Percentiles rank a stretch among this genome's conserved stretches.
Conservation (phyloP, 163 green algal species). For the Chlorella variabilis region DNA sequence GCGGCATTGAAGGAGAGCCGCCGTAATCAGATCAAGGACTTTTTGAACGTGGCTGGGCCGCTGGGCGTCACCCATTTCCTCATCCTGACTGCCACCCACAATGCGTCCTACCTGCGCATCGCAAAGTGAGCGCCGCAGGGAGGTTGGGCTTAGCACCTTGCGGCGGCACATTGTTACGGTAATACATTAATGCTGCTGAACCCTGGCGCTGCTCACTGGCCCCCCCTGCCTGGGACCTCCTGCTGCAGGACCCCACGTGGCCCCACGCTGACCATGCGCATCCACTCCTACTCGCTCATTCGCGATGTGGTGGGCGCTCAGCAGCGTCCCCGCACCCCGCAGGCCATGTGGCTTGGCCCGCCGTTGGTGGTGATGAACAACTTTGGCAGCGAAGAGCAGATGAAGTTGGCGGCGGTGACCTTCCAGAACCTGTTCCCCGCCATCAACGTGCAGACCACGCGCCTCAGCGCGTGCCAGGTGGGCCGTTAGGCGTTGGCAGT, state of each 20-base stretch:
- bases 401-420: slow-evolving; percentile 80
- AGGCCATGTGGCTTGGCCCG: slow-evolving; percentile 55
- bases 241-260: slow-evolving; percentile 66
- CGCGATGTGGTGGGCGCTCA: slow-evolving; percentile 81
- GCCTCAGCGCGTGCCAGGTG: slow-evolving; percentile 78
- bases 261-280: slow-evolving; percentile 91
- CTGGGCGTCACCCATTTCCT: slow-evolving; percentile 97
- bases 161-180: background rate
- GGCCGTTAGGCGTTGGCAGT: too few species aligned
- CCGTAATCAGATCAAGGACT: slow-evolving; percentile 92
- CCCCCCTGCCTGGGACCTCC: background rate
- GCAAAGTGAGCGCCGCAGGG: slow-evolving; percentile 55
- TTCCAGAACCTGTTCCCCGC: slow-evolving; percentile 97
- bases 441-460: slow-evolving; percentile 89
- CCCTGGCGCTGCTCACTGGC: too few species aligned
- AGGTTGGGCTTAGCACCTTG: background rate
- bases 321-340: slow-evolving; percentile 67
- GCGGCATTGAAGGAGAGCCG: slow-evolving; percentile 81
- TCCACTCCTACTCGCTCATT: slow-evolving; percentile 87
- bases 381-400: slow-evolving; percentile 78
- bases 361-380: slow-evolving; percentile 98
- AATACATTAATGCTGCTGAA: too few species aligned
- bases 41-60: slow-evolving; percentile 92
- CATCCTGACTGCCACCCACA: slow-evolving; percentile 92
- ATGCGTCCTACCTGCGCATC: slow-evolving; percentile 79